These are phyloP conservation scores for Podaxis sp. DNA, from an alignment of 768 basidiomycete species.

Conservation along the genomic window DNA sequence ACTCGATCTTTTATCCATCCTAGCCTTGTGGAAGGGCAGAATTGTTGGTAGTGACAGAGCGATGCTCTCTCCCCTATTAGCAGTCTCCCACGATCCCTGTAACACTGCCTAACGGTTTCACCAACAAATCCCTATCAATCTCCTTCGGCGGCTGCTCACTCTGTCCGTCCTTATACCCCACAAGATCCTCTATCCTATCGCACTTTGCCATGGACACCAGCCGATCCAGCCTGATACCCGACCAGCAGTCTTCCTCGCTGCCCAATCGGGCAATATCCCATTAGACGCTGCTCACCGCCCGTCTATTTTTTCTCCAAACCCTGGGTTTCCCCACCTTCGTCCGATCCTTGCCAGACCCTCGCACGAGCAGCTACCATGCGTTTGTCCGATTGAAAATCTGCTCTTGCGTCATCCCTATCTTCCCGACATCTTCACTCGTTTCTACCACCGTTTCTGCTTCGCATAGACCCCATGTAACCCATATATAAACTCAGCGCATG, in stretches of 20 bases:
- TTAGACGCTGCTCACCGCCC: slow-evolving; percentile 7
- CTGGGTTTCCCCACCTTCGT: neutral
- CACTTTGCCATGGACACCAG: too few species aligned
- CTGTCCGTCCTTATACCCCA: neutral
- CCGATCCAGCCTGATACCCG: neutral
- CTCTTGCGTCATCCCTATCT: neutral
- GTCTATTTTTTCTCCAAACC: neutral
- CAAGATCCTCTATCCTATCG: neutral
- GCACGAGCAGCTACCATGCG: neutral
- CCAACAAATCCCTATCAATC: neutral
- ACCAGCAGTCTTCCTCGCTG: neutral
- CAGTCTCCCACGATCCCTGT: slow-evolving; percentile 4
- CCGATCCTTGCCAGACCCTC: neutral
- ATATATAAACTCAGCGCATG: neutral
- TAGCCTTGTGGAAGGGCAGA: slow-evolving; percentile 1
- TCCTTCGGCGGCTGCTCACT: neutral
- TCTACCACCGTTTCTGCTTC: neutral
- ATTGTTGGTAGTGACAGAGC: slow-evolving; percentile 2
- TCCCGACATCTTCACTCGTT: neutral
- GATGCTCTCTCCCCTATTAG: neutral
- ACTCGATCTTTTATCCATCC: slow-evolving; percentile 22
- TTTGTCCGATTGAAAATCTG: neutral
- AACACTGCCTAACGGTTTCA: neutral
- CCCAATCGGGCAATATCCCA: neutral
- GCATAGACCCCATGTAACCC: neutral